Base-by-base conservation (phyloP, 1,139 yeast genomes). In the Pichia sp. region DNA sequence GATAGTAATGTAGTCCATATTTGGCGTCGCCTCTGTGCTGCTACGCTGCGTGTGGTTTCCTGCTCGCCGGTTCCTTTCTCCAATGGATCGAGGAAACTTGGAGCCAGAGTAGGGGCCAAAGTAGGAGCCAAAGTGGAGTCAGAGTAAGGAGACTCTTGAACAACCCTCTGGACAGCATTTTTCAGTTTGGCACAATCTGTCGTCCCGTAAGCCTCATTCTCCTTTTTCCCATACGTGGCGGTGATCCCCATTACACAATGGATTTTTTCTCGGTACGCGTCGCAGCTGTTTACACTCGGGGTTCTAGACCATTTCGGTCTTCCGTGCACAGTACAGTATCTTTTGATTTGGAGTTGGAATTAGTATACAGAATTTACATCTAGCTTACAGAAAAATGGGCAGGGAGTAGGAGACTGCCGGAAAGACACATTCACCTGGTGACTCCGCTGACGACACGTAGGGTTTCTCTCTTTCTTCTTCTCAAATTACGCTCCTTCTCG, bases 381-480 rank as follows among this genome's bases (percentile, higher is more conserved):
- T 38, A 38, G 41, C 41, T 38, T 38, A 38, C 41, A 38, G 41
- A 38, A 14, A 38, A 38, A 38, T 20, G 41, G 41, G 29, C 6
- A 27, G 29, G 29, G 29, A 27, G 29, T 4, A n/a, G 41, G 16
- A 8, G 4, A n/a, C 10, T 7, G 16, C 46, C 20, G 34, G 36
- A n/a, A 16, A 6, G 31, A 8, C 4, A 6, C 10, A 20, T 4
- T 34, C 33, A 54, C 27, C 57, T 33, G 42, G 54, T 55, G 6
- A 51, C 52, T 45, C 58, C 59, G 16, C 63, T 63, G 12, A 59
- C 61, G 20, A 65, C 78, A 62, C 85, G 77, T 77, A 87, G 82
- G 30, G 90, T 84, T 68, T 95, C 99, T 70, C 99, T 83, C 75
- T 95, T 92, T 66, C 91, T 77, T 67, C 99, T 83, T 70, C 99